Evolutionary conservation across 2,329 filamentous ascomycete species (phyloP), one percentile per base, ranked within the genome.

Genomic region (Myotisia sp.): DNA sequence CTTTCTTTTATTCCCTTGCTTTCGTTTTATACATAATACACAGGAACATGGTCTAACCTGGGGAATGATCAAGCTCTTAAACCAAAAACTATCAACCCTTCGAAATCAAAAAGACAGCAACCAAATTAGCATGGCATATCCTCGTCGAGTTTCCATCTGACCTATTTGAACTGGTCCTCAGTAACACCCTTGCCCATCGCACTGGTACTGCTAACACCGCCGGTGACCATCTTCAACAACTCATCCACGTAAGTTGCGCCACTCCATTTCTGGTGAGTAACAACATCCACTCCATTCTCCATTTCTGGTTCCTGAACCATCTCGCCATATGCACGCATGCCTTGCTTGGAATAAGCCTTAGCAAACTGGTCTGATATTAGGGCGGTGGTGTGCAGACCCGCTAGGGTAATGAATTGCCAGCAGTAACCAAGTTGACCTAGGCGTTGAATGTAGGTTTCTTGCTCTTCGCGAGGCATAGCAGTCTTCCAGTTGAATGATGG

Each of bases 401-500:
- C 29, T 23, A 98, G 74, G n/a, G 90, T 98, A 67, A 98, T 98
- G 70, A 98, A 98, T 62, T 98, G 90, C 90, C 90, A 98, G 74
- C 84, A 92, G 73, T 98, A 98, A 43, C 90, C 90, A 31, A 98
- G 73, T 42, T 65, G 53, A 41, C 77, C 85, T 26, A 98, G 79
- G 26, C 90, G 82, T 43, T 76, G 68, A 65, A 98, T 98, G 66
- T 95, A 98, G 13, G 90, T 98, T 65, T 93, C 84, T 64, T 98
- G 90, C 58, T 95, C 87, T 34, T 71, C 69, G 45, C 80, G 75
- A 28, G 83, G 71, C 86, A 94, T 94, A 49, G 87, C 90, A 38
- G 85, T 71, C 69, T 95, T 95, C 90, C 90, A 98, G 74, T 98
- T 98, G 79, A 98, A 98, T 3, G 85, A 93, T 19, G 90, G 90